Conservation (phyloP, 768 basidiomycete species). For the Tylopilus sp. region DNA sequence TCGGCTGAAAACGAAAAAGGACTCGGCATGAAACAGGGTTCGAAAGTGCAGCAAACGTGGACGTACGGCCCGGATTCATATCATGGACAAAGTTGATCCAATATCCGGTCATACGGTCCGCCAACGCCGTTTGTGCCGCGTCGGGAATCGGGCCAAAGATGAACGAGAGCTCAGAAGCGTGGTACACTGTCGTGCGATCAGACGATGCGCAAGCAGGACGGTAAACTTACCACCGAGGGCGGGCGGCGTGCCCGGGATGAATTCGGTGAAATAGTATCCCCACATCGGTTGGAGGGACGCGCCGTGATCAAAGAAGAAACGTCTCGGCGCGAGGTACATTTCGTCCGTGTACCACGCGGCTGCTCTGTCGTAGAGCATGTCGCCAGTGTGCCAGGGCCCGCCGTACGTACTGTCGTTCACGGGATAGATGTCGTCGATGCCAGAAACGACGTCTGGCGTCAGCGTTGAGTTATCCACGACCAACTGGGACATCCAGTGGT, state of each 20-base stretch:
- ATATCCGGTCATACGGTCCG: conserved; percentile 47
- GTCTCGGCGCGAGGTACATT: conserved; percentile 51
- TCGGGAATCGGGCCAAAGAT: conserved; percentile 41
- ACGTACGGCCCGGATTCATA: conserved; percentile 52
- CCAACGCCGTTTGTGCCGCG: conserved; percentile 42
- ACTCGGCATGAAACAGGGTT: background rate
- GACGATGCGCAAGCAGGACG: background rate
- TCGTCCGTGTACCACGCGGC: conserved; percentile 56
- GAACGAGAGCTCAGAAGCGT: conserved; percentile 11
- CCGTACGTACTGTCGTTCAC: conserved; percentile 47
- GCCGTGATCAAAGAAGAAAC: conserved; percentile 49
- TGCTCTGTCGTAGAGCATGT: conserved; percentile 55
- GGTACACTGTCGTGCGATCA: conserved; percentile 12
- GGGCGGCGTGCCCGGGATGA: conserved; percentile 52
- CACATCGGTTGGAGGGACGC: conserved; percentile 47
- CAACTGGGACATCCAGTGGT: conserved; percentile 44
- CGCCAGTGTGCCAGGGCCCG: conserved; percentile 54
- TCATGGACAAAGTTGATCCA: conserved; percentile 57
- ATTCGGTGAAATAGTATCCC: conserved; percentile 54
- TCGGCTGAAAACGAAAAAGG: conserved; percentile 3
- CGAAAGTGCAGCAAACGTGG: background rate
- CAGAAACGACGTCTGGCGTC: conserved; percentile 32
- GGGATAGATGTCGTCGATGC: conserved; percentile 42
- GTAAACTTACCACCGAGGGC: conserved; percentile 43
- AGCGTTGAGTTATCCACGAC: conserved; percentile 47